These are phyloP conservation scores for Yamadazyma sp. DNA, from an alignment of 805 yeast species.

Conservation along the genomic window DNA sequence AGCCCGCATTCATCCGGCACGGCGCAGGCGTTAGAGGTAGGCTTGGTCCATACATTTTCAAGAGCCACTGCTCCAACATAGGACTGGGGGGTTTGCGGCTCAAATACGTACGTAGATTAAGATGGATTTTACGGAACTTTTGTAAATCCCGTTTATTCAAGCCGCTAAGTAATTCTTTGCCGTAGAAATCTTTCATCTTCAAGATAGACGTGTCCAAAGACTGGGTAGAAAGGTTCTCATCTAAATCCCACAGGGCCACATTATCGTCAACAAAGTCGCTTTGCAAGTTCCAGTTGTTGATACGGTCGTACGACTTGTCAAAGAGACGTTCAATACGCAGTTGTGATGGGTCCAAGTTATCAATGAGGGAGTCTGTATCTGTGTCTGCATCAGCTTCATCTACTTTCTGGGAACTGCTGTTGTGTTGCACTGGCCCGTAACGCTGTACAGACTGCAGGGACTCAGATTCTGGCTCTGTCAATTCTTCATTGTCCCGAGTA, in stretches of 20 bases:
- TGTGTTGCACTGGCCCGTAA: not conserved
- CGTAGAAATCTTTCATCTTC: conserved; percentile 23
- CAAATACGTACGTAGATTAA: conserved; percentile 15
- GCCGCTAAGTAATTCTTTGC: conserved; percentile 29
- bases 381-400: conserved; percentile 12
- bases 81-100: conserved; percentile 14
- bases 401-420: not conserved
- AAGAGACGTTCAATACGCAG: conserved; percentile 11
- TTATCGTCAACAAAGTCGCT: conserved; percentile 31
- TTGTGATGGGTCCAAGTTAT: conserved; percentile 15
- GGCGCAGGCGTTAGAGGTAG: conserved; percentile 6
- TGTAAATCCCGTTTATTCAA: conserved; percentile 24
- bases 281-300: conserved; percentile 22
- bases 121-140: conserved; percentile 25
- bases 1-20: conserved; percentile 9
- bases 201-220: conserved; percentile 16
- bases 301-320: conserved; percentile 14
- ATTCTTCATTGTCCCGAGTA: conserved; percentile 9
- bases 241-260: conserved; percentile 38
- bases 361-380: conserved; percentile 14
- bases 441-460: conserved; percentile 3
- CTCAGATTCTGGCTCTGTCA: conserved; percentile 10
- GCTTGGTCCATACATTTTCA: conserved; percentile 10
- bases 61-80: conserved; percentile 15
- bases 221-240: conserved; percentile 22